These are phyloP conservation scores for Symbiodinium natans DNA, from an alignment of 73 alveolate species.

Conservation along the genomic window DNA sequence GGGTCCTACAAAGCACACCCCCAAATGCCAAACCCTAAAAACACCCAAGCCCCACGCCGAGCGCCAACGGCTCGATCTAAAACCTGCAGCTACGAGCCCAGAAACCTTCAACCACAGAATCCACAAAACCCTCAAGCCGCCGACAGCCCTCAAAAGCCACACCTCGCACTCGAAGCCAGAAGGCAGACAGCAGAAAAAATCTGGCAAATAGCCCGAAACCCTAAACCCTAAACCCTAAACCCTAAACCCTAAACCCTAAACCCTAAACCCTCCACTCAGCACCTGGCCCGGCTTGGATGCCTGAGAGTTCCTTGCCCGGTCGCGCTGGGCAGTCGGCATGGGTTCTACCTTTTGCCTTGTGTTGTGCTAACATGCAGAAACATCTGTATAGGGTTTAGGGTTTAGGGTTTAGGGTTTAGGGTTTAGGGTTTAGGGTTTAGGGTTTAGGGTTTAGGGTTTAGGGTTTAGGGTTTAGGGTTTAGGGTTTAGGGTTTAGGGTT, in stretches of 20 bases:
- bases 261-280: background rate
- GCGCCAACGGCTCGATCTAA: background rate
- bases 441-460: conserved; percentile 92
- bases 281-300: conserved; percentile 48
- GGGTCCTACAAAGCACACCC: too few relatives aligned
- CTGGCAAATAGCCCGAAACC: background rate
- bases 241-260: background rate
- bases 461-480: conserved; percentile 85
- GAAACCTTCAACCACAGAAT: background rate
- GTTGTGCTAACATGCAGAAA: background rate
- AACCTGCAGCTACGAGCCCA: too few relatives aligned
- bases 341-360: too few relatives aligned
- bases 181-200: too few relatives aligned
- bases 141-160: background rate
- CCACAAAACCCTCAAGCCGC: background rate
- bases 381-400: background rate
- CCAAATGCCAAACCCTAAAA: too few relatives aligned
- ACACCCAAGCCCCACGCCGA: background rate
- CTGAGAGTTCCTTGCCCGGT: conserved; percentile 37
- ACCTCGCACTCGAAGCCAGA: too few relatives aligned
- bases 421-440: background rate
- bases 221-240: background rate
- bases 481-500: conserved; percentile 5
- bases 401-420: conserved; percentile 8
- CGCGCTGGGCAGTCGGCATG: too few relatives aligned